Evolutionary conservation across 2,329 filamentous ascomycete genomes (phyloP).

Genomic region (Colletotrichum brevisporum): DNA sequence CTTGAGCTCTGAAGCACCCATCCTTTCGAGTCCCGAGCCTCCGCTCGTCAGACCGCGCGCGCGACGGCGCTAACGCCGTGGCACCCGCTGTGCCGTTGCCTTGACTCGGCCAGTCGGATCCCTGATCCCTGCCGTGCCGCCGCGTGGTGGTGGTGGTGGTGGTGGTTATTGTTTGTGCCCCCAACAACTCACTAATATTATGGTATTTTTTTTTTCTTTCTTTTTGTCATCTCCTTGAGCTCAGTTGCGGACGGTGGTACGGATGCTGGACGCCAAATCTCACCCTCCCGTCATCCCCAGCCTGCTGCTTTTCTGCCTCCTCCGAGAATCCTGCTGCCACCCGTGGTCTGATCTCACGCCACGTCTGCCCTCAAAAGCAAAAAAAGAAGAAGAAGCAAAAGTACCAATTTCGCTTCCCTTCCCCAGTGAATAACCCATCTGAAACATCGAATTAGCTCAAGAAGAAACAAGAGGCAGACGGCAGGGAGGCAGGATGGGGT

Average conservation of each 20-base stretch:
- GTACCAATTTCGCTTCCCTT: conserved; percentile 26
- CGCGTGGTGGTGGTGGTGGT: background rate
- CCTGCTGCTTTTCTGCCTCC: background rate
- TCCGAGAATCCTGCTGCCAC: background rate
- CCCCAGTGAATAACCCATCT: conserved; percentile 32
- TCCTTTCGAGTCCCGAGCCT: background rate
- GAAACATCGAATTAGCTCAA: conserved; percentile 35
- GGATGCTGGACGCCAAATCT: background rate
- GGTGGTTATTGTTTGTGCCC: background rate
- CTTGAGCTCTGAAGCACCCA: too few relatives aligned
- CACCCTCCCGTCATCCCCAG: background rate
- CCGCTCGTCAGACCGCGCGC: conserved; percentile 16
- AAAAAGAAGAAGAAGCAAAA: background rate
- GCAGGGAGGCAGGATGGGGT: too few relatives aligned
- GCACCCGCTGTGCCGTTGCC: conserved; percentile 30
- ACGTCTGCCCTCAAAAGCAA: background rate
- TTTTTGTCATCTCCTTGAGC: too few relatives aligned
- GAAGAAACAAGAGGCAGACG: too few relatives aligned
- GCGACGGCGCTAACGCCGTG: conserved; percentile 22
- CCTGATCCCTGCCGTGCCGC: conserved; percentile 5
- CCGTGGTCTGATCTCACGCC: conserved; percentile 3
- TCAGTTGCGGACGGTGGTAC: too few relatives aligned
- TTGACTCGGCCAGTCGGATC: conserved; percentile 29
- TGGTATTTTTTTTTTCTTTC: too few relatives aligned
- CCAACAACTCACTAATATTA: too few relatives aligned